Evolutionary conservation across 164 flowering plant genomes (phyloP), one percentile per base, ranked within the genome.

Genomic region (Tinospora cordifolia): DNA sequence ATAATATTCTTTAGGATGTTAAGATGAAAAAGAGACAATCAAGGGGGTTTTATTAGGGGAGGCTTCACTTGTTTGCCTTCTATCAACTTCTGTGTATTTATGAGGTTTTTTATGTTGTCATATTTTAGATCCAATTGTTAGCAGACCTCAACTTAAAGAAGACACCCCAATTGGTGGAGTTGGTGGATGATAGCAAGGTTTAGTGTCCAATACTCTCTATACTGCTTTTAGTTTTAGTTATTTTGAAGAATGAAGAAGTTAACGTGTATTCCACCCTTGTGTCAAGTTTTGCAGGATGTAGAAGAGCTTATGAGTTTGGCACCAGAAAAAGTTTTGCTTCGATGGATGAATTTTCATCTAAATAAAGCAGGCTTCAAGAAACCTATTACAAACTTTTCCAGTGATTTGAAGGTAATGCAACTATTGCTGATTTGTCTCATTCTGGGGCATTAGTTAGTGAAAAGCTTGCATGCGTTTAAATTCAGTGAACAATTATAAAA

Each of bases 331-430:
- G 69, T 93, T 65, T 75, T 93, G 73, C 71, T 93, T 62, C 83
- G 82, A 77, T 93, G 98, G 98, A 93, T 91, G 97, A 93, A 93
- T 78, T 91, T 89, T 74, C 98, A 93, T 80, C 87, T 93, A 2
- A 82, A 84, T 57, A 93, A 85, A 77, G 93, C 85, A 65, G 96
- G 98, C 70, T 93, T 86, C 75, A 83, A 86, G 79, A 93, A 87
- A 78, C 71, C 85, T 38, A 87, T 93, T 19, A 69, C 86, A 27
- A 93, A 93, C 77, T 93, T 87, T 74, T 84, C 97, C 67, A 83
- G 96, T 19, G 98, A 93, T 74, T 70, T 93, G 74, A 89, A 93
- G 97, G 98, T 93, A 79, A 78, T 58, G 34, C 10, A 40, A 6
- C 36, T 41, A 3, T 26, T 26, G 41, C 68, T 65, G 2, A 38